phyloP scores from a whole-genome alignment of 2,329 filamentous ascomycete species.

The Hypomyces rosellus region DNA sequence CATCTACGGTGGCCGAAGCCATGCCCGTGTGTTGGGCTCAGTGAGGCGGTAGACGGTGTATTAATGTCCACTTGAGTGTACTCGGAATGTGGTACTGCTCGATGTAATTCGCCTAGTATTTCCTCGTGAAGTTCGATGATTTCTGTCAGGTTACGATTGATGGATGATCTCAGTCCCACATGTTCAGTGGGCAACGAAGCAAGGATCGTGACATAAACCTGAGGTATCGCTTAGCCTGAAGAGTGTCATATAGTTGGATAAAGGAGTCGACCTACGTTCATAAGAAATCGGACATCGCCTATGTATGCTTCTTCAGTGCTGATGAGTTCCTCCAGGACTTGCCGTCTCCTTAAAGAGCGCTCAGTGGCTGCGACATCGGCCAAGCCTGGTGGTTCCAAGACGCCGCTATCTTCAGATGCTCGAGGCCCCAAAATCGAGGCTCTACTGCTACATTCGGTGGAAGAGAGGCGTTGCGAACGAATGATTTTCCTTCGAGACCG shows the following conservation, averaged over 20 bases:
- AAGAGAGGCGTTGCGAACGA: constrained; percentile 48
- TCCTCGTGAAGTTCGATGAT: constrained; percentile 80
- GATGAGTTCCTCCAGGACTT: constrained; percentile 79
- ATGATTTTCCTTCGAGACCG: constrained; percentile 49
- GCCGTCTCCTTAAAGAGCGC: constrained; percentile 67
- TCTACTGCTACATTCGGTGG: constrained; percentile 56
- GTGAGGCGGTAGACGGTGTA: constrained; percentile 9
- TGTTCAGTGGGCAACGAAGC: constrained; percentile 63
- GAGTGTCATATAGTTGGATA: rapidly evolving
- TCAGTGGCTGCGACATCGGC: constrained; percentile 64
- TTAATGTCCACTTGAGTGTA: constrained; percentile 39
- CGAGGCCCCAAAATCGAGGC: constrained; percentile 55
- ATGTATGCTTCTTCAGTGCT: constrained; percentile 85
- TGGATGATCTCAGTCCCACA: constrained; percentile 59
- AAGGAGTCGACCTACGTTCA: constrained; percentile 56
- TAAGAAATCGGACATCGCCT: constrained; percentile 76
- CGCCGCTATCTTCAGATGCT: constrained; percentile 58
- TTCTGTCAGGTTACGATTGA: constrained; percentile 71
- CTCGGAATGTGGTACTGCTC: constrained; percentile 62
- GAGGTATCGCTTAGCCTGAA: constrained; percentile 15
- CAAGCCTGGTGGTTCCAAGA: constrained; percentile 46
- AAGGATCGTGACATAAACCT: constrained; percentile 72
- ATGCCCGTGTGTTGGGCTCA: background rate
- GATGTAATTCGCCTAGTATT: constrained; percentile 68
- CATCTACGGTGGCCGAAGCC: constrained; percentile 36